phyloP scores from a whole-genome alignment of 768 basidiomycete species.

The Sporobolomyces pararoseus region DNA sequence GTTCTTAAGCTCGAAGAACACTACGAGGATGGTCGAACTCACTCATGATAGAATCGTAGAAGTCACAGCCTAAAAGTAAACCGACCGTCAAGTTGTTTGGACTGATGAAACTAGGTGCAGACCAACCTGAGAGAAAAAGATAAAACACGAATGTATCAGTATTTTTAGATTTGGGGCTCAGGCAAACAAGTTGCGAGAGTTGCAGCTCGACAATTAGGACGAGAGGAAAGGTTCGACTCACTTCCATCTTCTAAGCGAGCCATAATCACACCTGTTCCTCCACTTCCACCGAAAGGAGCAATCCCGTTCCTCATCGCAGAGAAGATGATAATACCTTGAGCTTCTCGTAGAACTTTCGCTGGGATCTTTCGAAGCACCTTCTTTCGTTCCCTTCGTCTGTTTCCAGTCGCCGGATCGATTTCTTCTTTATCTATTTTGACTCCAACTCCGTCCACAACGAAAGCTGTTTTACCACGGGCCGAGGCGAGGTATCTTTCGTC shows the following conservation, averaged over 20 bases:
- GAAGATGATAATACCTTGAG: constrained; percentile 42
- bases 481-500: not conserved
- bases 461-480: constrained; percentile 18
- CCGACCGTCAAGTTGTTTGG: constrained; percentile 45
- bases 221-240: not conserved
- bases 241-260: constrained; percentile 34
- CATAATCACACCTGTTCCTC: constrained; percentile 29
- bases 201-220: not conserved
- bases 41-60: constrained; percentile 43
- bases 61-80: constrained; percentile 41
- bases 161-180: no score
- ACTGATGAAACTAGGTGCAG: constrained; percentile 42
- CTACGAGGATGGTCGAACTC: no score
- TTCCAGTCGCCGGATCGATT: constrained; percentile 23
- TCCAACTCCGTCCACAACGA: constrained; percentile 40
- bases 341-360: constrained; percentile 22
- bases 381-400: constrained; percentile 20
- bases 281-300: constrained; percentile 26
- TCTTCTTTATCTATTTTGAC: constrained; percentile 5
- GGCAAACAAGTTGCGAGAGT: no score
- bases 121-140: constrained; percentile 35
- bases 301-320: constrained; percentile 41
- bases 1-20: no score
- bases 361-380: constrained; percentile 38
- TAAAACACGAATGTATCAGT: no score